phyloP scores from a whole-genome alignment of 257 asterid genomes.

The Echites panduratus region DNA sequence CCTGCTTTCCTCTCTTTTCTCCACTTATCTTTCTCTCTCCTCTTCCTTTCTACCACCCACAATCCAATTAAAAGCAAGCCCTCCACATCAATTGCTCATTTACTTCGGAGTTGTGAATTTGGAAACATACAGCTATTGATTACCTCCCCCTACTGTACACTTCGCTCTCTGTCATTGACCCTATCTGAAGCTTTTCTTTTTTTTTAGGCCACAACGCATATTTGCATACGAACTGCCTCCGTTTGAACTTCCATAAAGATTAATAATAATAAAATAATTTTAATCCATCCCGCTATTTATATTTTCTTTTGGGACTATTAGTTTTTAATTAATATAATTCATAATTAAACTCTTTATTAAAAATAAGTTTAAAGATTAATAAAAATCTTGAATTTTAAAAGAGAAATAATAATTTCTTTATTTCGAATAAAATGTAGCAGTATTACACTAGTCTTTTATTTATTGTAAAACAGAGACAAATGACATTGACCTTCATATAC shows the following conservation, averaged over 20 bases:
- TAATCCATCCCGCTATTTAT: too few species aligned
- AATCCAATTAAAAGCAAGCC: slow-evolving; percentile 42
- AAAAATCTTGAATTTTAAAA: too few species aligned
- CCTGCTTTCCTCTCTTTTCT: neutral
- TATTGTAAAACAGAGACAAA: slow-evolving; percentile 14
- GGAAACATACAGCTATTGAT: slow-evolving; percentile 40
- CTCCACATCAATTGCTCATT: slow-evolving; percentile 63
- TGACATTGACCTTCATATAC: slow-evolving; percentile 59
- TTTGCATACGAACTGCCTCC: neutral
- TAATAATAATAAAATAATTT: too few species aligned
- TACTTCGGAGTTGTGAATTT: slow-evolving; percentile 51
- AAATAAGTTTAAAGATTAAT: too few species aligned
- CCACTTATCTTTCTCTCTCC: slow-evolving; percentile 17
- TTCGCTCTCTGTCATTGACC: slow-evolving; percentile 41
- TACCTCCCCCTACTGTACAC: slow-evolving; percentile 34
- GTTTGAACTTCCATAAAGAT: too few species aligned
- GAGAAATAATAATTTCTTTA: too few species aligned
- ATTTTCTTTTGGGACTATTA: too few species aligned
- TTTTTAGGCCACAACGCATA: slow-evolving; percentile 14
- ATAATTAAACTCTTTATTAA: too few species aligned
- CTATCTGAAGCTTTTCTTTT: slow-evolving; percentile 4
- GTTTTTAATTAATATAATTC: too few species aligned
- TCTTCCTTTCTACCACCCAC: slow-evolving; percentile 10
- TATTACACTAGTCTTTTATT: too few species aligned
- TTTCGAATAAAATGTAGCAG: too few species aligned